These are phyloP conservation scores for Aspergillus unguis DNA, from an alignment of 2,329 filamentous ascomycete genomes.

Conservation along the genomic window DNA sequence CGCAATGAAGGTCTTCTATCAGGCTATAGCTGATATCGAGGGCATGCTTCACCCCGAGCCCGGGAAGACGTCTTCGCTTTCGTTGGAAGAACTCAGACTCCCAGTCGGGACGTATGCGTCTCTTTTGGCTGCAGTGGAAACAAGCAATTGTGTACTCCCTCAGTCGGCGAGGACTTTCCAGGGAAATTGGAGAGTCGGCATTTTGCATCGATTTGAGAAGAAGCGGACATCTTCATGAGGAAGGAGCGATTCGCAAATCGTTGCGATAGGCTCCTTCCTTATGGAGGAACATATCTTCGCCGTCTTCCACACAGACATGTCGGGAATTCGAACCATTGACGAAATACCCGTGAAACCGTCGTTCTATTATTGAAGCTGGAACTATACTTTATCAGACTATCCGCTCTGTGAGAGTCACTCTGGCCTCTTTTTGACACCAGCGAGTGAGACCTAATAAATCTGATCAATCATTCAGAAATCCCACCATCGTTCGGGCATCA, in stretches of 20 bases:
- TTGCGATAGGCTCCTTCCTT: no score
- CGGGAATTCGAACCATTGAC: no score
- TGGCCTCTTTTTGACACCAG: background rate
- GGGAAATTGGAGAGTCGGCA: slow-evolving; percentile 53
- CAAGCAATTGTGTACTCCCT: slow-evolving; percentile 48
- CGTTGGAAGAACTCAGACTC: slow-evolving; percentile 49
- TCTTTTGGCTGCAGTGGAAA: slow-evolving; percentile 34
- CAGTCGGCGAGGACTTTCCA: slow-evolving; percentile 48
- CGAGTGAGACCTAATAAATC: no score
- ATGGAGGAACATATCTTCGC: no score
- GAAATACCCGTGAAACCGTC: background rate
- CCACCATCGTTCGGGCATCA: no score
- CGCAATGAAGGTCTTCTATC: slow-evolving; percentile 59
- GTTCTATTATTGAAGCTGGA: background rate
- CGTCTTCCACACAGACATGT: no score
- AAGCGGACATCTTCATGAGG: slow-evolving; percentile 11
- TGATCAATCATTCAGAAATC: no score
- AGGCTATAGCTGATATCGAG: slow-evolving; percentile 33
- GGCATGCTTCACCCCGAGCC: slow-evolving; percentile 35
- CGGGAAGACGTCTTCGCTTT: slow-evolving; percentile 39
- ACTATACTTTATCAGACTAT: background rate
- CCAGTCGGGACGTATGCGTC: slow-evolving; percentile 38
- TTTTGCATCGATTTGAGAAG: slow-evolving; percentile 48
- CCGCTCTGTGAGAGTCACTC: background rate
- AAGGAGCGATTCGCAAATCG: background rate